Evolutionary conservation across 345 rosid genomes (phyloP).

Genomic region (thale cress (Arabidopsis thaliana)): TAIR10.1 NC_003074.8:9894501-9895000

Average conservation of each 20-base stretch:
- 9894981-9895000: constrained; percentile 73
- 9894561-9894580: constrained; percentile 56
- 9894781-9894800: constrained; percentile 55
- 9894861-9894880: too few species aligned
- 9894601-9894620: constrained; percentile 63
- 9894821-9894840: constrained; percentile 26
- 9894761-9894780: constrained; percentile 60
- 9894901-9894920: not conserved
- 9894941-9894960: constrained; percentile 56
- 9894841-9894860: too few species aligned
- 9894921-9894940: constrained; percentile 46
- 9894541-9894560: constrained; percentile 48
- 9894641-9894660: too few species aligned
- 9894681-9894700: not conserved
- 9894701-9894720: constrained; percentile 53
- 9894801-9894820: constrained; percentile 58
- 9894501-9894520: constrained; percentile 70
- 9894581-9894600: constrained; percentile 68
- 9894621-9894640: too few species aligned
- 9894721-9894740: constrained; percentile 53
- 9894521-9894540: constrained; percentile 65
- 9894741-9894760: constrained; percentile 53
- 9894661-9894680: not conserved
- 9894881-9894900: too few species aligned
- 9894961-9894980: constrained; percentile 71